A percentile compares a stretch with the other conserved stretches of the same genome.
Evolutionary conservation across 345 rosid species (phyloP).

Genomic region (Eucalyptus cloeziana): DNA sequence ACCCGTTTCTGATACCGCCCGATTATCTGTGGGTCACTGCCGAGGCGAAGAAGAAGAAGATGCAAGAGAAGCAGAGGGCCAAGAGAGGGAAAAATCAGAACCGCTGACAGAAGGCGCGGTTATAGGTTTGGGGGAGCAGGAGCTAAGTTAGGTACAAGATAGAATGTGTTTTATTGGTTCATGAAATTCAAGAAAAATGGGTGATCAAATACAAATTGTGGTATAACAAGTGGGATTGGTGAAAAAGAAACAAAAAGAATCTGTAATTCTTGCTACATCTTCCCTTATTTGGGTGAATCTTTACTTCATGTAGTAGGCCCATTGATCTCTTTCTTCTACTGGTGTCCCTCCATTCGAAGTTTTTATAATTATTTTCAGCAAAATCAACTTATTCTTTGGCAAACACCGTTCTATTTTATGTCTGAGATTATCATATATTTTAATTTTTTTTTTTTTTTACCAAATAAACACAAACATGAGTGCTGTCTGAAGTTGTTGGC

Average conservation of each 20-base stretch:
- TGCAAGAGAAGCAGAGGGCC: conserved; percentile 77
- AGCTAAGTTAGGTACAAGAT: neutral
- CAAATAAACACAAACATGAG: neutral
- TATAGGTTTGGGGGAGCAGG: neutral
- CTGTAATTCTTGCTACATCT: neutral
- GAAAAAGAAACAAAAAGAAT: neutral
- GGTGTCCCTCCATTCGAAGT: neutral
- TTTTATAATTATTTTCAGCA: neutral
- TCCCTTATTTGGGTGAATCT: neutral
- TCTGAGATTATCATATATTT: neutral
- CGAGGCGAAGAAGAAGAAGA: conserved; percentile 85
- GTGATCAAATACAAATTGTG: neutral
- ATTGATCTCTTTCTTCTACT: neutral
- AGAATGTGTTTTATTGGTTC: neutral
- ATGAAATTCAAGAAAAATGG: neutral
- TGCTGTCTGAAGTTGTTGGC: neutral
- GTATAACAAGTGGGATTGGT: neutral
- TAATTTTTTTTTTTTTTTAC: neutral
- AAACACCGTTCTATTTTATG: neutral
- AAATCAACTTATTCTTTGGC: neutral
- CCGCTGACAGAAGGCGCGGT: conserved; percentile 5
- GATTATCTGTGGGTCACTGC: conserved; percentile 75
- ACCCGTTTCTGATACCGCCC: conserved; percentile 68
- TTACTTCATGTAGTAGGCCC: neutral
- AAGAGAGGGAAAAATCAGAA: conserved; percentile 45